Evolutionary conservation across 2,329 filamentous ascomycete genomes (phyloP).

Genomic region (Monilinia fructicola): DNA sequence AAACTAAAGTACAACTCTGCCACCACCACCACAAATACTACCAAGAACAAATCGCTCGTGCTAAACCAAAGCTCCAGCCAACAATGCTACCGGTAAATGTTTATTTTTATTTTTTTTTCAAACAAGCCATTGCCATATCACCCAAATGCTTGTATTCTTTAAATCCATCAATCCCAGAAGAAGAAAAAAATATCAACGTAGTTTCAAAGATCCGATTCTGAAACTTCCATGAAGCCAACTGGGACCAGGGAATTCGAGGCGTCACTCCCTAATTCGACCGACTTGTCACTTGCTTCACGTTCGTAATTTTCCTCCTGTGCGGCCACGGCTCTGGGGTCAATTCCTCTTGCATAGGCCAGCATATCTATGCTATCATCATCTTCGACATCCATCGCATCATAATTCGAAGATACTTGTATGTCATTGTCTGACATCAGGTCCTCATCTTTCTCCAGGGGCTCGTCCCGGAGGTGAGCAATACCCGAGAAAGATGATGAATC

Average conservation of each 20-base stretch:
- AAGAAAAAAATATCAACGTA: neutral
- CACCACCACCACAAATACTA: neutral
- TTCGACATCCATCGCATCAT: neutral
- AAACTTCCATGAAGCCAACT: neutral
- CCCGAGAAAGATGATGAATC: neutral
- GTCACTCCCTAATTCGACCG: constrained; percentile 14
- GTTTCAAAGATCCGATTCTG: neutral
- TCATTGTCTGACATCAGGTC: constrained; percentile 1
- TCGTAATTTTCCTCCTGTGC: constrained; percentile 15
- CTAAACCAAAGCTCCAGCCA: neutral
- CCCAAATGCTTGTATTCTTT: neutral
- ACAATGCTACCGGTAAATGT: neutral
- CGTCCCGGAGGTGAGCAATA: constrained; percentile 5
- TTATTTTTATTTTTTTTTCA: too few species aligned
- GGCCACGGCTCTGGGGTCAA: constrained; percentile 8
- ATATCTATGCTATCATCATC: constrained; percentile 23
- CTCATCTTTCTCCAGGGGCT: constrained; percentile 1
- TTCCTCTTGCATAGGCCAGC: constrained; percentile 11
- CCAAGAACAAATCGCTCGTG: neutral
- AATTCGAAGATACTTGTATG: constrained; percentile 15
- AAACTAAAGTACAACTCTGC: neutral
- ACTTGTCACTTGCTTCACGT: constrained; percentile 20
- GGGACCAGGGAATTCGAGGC: neutral
- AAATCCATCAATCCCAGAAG: neutral
- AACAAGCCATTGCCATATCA: neutral